phyloP scores from a whole-genome alignment of 371 early-diverging fungal genomes.

The Zychaea mexicana region DNA sequence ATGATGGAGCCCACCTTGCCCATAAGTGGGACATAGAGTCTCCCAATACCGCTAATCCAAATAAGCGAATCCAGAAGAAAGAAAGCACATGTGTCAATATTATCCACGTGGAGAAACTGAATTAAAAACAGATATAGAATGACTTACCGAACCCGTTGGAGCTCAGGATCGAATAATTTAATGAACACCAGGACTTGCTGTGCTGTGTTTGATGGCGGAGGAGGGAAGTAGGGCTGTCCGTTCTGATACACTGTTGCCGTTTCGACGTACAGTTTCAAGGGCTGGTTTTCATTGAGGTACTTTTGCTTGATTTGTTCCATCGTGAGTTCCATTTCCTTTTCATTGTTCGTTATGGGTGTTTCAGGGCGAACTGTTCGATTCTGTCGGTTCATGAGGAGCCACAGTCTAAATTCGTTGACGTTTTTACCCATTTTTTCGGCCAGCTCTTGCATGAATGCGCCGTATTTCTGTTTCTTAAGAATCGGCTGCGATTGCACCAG shows the following conservation, averaged over 20 bases:
- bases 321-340: constrained; percentile 11
- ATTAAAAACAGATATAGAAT: neutral
- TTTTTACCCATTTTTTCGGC: constrained; percentile 36
- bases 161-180: constrained; percentile 25
- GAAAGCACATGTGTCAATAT: neutral
- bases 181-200: constrained; percentile 21
- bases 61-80: neutral
- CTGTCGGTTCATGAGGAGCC: constrained; percentile 87
- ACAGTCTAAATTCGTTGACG: constrained; percentile 71
- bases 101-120: constrained; percentile 17
- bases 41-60: constrained; percentile 13
- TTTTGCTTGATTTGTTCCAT: constrained; percentile 26
- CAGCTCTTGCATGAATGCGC: constrained; percentile 29
- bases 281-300: constrained; percentile 11
- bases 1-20: constrained; percentile 65
- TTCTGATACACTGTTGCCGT: constrained; percentile 9
- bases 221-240: constrained; percentile 21
- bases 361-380: constrained; percentile 93
- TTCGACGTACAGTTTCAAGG: constrained; percentile 25
- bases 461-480: constrained; percentile 38
- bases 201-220: constrained; percentile 9
- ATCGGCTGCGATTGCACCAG: constrained; percentile 17
- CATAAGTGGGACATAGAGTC: constrained; percentile 53
- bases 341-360: constrained; percentile 12
- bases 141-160: constrained; percentile 23